Percentiles rank a stretch among this genome's conserved stretches.
phyloP scores from a whole-genome alignment of 2,329 filamentous ascomycete genomes.

The Colletotrichum sp. region DNA sequence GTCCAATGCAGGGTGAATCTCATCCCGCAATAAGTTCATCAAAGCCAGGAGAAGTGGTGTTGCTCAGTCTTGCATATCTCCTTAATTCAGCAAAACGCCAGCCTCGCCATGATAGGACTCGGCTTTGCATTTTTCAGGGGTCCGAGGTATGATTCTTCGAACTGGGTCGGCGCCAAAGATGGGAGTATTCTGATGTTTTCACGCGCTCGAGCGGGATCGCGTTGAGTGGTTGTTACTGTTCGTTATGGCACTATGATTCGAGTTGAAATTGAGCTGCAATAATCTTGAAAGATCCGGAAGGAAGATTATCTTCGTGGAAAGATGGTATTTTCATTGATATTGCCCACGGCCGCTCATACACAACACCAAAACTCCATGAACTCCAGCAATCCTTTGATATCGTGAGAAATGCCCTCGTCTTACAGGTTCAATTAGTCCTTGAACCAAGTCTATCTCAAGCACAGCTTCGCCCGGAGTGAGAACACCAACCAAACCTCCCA shows the following conservation, averaged over 20 bases:
- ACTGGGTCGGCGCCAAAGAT: not conserved
- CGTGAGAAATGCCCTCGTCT: not conserved
- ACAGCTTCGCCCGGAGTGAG: fast-evolving
- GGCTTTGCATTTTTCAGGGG: not conserved
- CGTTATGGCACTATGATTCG: not conserved
- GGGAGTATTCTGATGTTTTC: not conserved
- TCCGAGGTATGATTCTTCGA: not conserved
- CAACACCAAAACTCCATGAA: fast-evolving
- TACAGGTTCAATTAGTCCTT: not conserved
- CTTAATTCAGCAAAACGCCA: not conserved
- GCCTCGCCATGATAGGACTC: not conserved
- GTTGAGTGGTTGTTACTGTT: not conserved
- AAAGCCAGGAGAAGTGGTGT: not conserved
- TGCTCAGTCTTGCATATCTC: not conserved
- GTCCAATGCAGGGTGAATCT: not conserved
- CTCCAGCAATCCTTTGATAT: not conserved
- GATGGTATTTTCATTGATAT: fast-evolving
- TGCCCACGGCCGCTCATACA: not conserved
- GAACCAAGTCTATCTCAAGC: not conserved
- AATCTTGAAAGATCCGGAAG: not conserved
- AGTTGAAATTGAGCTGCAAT: not conserved
- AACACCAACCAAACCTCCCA: not conserved
- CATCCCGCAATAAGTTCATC: not conserved
- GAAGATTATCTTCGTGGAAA: fast-evolving
- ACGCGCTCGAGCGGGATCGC: not conserved